These are phyloP conservation scores for Mortierella sp. DNA, from an alignment of 371 early-diverging fungal species.

Conservation along the genomic window DNA sequence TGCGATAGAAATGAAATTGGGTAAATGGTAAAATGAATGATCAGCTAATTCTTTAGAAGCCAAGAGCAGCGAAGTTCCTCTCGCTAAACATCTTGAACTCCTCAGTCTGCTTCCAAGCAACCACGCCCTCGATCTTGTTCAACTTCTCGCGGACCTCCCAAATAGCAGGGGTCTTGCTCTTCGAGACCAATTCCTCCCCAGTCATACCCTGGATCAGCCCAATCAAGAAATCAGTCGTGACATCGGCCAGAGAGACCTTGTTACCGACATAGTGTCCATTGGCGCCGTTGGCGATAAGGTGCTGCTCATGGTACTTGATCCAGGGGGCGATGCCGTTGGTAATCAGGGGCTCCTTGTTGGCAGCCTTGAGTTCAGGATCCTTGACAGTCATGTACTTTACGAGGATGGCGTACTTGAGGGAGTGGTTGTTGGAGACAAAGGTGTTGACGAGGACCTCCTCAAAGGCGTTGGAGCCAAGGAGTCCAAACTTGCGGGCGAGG, in stretches of 20 bases:
- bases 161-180: slow-evolving; percentile 19
- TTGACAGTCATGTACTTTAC: not conserved
- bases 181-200: slow-evolving; percentile 1
- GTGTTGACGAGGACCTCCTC: slow-evolving; percentile 34
- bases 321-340: slow-evolving; percentile 8
- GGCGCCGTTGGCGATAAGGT: slow-evolving; percentile 21
- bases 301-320: slow-evolving; percentile 29
- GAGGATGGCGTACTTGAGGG: not conserved
- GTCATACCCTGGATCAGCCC: not conserved
- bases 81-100: not conserved
- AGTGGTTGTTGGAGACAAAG: not conserved
- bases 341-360: slow-evolving; percentile 11
- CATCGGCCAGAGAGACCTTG: slow-evolving; percentile 21
- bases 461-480: slow-evolving; percentile 23
- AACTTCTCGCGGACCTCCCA: slow-evolving; percentile 9
- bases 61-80: not conserved
- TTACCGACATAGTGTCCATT: slow-evolving; percentile 40
- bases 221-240: slow-evolving; percentile 14
- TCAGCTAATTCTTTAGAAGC: not conserved
- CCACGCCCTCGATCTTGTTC: not conserved
- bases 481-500: slow-evolving; percentile 33
- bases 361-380: slow-evolving; percentile 23
- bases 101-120: not conserved
- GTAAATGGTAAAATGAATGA: too few relatives aligned
- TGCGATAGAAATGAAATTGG: too few relatives aligned